Evolutionary conservation across 2,329 filamentous ascomycete genomes (phyloP), one percentile per base, ranked within the genome.

Genomic region (Talaromyces marneffei): DNA sequence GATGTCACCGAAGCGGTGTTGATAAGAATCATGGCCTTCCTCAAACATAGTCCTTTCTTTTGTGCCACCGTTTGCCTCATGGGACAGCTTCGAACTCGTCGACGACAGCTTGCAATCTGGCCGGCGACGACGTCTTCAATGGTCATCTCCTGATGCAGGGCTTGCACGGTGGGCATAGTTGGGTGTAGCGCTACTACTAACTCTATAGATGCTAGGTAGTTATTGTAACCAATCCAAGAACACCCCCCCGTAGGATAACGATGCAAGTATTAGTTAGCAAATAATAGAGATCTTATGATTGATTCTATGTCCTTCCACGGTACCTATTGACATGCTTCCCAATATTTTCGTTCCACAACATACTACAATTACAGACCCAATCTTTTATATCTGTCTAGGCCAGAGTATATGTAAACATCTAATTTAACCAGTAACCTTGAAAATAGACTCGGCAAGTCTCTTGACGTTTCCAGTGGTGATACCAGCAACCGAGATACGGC

Each of bases 391-490:
- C 18, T 20, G 29, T 52, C 27, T 29, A 23, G n/a, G n/a, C n/a
- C n/a, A n/a, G n/a, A n/a, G n/a, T n/a, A n/a, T n/a, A n/a, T n/a
- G n/a, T n/a, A n/a, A n/a, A n/a, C n/a, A 31, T 31, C 44, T n/a
- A 53, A 44, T 70, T 70, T 78, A 81, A 66, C 78, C 77, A 40
- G 78, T 80, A 56, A 81, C 75, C 71, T 81, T 80, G 77, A 75
- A 79, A 71, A 81, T 81, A 61, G 76, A 71, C 71, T 81, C 77
- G 35, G 79, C 79, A 46, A 81, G 76, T 65, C 79, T 75, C 72
- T 78, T 75, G 65, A 81, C 79, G 65, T 81, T 81, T 71, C 70
- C 76, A 40, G 74, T 69, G 63, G 79, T 81, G 71, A 81, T 81
- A 65, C 79, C 79, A 60, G 77, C 76, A 40, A 79, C 78, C 35